These are phyloP conservation scores for Ophiocordyceps camponoti-saundersi DNA, from an alignment of 2,329 filamentous ascomycete genomes.

Conservation along the genomic window DNA sequence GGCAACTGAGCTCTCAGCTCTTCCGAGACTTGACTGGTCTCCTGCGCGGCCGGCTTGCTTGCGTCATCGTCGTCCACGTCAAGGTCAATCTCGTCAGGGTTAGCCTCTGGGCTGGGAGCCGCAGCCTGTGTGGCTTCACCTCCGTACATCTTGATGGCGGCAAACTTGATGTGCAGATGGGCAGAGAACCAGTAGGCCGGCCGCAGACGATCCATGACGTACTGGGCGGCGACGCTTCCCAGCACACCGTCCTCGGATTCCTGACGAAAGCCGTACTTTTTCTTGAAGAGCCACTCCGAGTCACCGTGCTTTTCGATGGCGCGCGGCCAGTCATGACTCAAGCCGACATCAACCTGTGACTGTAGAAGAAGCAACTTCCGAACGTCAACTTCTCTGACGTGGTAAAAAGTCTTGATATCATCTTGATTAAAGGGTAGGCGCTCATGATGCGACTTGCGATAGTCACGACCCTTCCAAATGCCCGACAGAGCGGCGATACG, in stretches of 20 bases:
- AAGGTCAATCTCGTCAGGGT: constrained; percentile 56
- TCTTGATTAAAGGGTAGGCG: constrained; percentile 65
- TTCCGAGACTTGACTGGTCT: constrained; percentile 30
- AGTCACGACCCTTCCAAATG: constrained; percentile 89
- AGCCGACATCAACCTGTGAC: constrained; percentile 77
- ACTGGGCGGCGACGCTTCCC: constrained; percentile 63
- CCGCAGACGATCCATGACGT: constrained; percentile 64
- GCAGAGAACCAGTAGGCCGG: constrained; percentile 87
- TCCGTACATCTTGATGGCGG: constrained; percentile 46
- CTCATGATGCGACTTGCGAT: constrained; percentile 68
- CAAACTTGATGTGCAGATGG: constrained; percentile 79
- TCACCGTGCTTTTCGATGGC: constrained; percentile 69
- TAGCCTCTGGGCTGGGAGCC: constrained; percentile 15
- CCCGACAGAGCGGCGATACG: constrained; percentile 82
- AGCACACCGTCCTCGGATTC: constrained; percentile 63
- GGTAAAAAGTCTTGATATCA: constrained; percentile 72
- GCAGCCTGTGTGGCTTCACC: not conserved
- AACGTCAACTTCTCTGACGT: constrained; percentile 78
- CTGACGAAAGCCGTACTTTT: constrained; percentile 56
- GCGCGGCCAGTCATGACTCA: constrained; percentile 93
- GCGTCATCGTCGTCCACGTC: constrained; percentile 33
- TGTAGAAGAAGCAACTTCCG: constrained; percentile 71
- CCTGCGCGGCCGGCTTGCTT: constrained; percentile 2
- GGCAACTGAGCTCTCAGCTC: constrained; percentile 59
- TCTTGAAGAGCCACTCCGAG: constrained; percentile 45